Percentiles rank a stretch among this genome's conserved stretches.
Evolutionary conservation across 495 filamentous ascomycete species (phyloP).

Genomic region (Filosporella fistucella): DNA sequence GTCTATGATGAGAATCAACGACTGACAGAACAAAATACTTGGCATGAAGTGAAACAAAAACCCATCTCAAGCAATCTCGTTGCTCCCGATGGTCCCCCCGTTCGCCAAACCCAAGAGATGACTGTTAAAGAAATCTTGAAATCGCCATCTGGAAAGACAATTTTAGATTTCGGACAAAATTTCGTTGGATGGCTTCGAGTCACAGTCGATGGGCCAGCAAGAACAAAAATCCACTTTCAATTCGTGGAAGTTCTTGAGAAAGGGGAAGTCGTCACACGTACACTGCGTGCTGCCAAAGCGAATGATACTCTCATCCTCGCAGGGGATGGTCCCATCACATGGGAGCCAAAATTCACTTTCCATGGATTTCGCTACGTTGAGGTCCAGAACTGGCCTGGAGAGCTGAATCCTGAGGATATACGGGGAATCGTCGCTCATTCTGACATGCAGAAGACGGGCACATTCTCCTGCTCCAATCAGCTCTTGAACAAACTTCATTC

Average conservation of each 20-base stretch:
- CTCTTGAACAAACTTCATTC: constrained; percentile 42
- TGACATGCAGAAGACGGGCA: constrained; percentile 41
- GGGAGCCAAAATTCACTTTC: constrained; percentile 46
- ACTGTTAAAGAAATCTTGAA: constrained; percentile 32
- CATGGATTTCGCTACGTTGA: constrained; percentile 52
- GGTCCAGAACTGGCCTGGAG: constrained; percentile 38
- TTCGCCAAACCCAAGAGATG: constrained; percentile 19
- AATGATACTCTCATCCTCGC: constrained; percentile 36
- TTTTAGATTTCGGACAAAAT: constrained; percentile 53
- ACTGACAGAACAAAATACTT: constrained; percentile 12
- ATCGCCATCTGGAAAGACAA: constrained; percentile 38
- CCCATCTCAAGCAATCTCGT: constrained; percentile 3
- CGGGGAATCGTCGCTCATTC: constrained; percentile 42
- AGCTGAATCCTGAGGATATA: constrained; percentile 22
- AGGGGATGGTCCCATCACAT: constrained; percentile 16
- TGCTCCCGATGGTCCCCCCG: constrained; percentile 11
- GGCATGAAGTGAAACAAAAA: neutral
- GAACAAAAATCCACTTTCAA: constrained; percentile 30
- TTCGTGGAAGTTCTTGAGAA: constrained; percentile 50
- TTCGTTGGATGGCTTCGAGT: constrained; percentile 43
- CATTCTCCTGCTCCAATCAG: constrained; percentile 39
- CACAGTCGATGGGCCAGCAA: constrained; percentile 27
- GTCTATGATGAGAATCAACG: constrained; percentile 35
- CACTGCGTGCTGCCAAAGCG: constrained; percentile 40
- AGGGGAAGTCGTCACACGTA: constrained; percentile 42